phyloP scores from a whole-genome alignment of 2,329 filamentous ascomycete genomes.

The Eurotiales sp. region DNA sequence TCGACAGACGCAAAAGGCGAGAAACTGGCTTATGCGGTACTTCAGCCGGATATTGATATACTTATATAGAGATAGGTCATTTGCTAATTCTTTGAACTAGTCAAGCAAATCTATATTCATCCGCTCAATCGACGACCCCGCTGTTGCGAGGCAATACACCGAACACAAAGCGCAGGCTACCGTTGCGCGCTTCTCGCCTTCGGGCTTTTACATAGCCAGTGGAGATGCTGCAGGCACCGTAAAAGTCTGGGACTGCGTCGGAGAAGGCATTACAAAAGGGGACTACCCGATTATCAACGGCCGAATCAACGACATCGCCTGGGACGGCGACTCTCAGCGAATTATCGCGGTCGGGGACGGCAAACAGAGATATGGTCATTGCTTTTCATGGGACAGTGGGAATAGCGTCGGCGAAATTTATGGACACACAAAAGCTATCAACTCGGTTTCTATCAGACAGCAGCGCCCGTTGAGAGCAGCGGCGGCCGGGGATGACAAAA shows the following conservation, averaged over 20 bases:
- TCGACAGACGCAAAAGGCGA: constrained; percentile 86
- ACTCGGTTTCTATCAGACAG: constrained; percentile 82
- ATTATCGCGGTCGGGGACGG: constrained; percentile 96
- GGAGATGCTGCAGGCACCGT: constrained; percentile 83
- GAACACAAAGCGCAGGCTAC: constrained; percentile 85
- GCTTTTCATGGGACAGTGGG: constrained; percentile 90
- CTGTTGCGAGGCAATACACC: constrained; percentile 82
- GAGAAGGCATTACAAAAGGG: constrained; percentile 84
- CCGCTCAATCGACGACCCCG: constrained; percentile 86
- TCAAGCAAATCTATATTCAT: constrained; percentile 96
- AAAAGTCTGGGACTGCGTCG: constrained; percentile 83
- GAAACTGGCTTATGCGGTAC: constrained; percentile 87
- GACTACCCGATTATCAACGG: constrained; percentile 94
- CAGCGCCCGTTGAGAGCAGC: constrained; percentile 88
- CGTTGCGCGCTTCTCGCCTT: constrained; percentile 89
- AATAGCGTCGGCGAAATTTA: constrained; percentile 94
- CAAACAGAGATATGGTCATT: constrained; percentile 88
- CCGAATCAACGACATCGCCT: constrained; percentile 91
- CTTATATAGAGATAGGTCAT: too few species aligned
- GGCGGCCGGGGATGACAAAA: constrained; percentile 86
- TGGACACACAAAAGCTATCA: constrained; percentile 87
- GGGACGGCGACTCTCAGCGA: constrained; percentile 95
- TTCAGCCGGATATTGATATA: too few species aligned
- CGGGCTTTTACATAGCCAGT: constrained; percentile 89
- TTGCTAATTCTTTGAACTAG: too few species aligned